Evolutionary conservation across 1,284 basidiomycete species (phyloP), one percentile per base, ranked within the genome.

Genomic region (Cryptococcus maquisensis): DNA sequence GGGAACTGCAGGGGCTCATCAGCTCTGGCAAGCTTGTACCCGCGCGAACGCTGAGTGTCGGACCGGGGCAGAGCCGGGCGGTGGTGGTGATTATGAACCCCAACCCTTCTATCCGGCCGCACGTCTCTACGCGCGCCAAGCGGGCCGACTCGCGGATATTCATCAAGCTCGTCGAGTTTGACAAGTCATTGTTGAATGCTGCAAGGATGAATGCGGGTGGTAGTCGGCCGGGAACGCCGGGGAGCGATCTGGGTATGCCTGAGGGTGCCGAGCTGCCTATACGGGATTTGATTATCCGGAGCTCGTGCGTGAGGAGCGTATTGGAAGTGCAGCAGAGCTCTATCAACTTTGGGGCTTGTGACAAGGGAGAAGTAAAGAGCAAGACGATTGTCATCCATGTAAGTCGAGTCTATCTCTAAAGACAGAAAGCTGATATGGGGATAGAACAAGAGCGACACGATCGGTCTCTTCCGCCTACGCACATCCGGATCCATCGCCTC

Each of bases 331-430:
- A 78, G 42, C 79, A 80, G 69, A 75, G 74, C 46, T 76, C 76
- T 52, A 79, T 81, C 75, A 80, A 81, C 64, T 80, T 81, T 63
- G 79, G 79, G 1, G 70, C 73, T n/a, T 75, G 79, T 60, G 78
- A 81, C 47, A 79, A 79, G 63, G 78, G 79, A 44, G 77, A 79
- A 40, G 63, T 70, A 28, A 79, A 78, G 60, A 73, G 77, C 40
- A 76, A 78, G 55, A 78, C 75, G 56, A 78, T 81, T 45, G 70
- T 80, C 51, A 77, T 81, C 42, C 73, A 73, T 54, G 67, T 69
- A 47, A 61, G 65, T 63, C 44, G 12, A 1, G 7, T 13, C 23
- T 2, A 13, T 6, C 47, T 35, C 9, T 32, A 35, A 6, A 18
- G 41, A 21, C 37, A 35, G 10, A 10, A 23, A 38, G 42, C 36